Percentiles rank a stretch among this genome's conserved stretches.
These are phyloP conservation scores for Polytrichum commune DNA, from an alignment of 225 moss, liverwort and hornwort species.

Conservation along the genomic window DNA sequence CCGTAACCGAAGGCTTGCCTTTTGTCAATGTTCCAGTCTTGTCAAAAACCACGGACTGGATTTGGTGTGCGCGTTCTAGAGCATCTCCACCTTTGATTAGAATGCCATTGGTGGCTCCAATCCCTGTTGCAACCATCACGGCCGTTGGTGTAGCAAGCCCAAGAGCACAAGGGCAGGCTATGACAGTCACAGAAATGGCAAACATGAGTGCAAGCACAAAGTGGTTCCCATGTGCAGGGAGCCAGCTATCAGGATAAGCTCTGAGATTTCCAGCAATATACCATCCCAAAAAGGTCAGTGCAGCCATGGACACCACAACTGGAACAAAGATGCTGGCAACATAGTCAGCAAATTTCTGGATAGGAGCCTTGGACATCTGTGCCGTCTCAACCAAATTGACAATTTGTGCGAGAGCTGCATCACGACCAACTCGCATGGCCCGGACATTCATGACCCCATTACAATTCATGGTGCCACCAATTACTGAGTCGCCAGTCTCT, in stretches of 20 bases:
- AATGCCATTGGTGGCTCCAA: constrained; percentile 52
- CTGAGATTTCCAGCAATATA: constrained; percentile 58
- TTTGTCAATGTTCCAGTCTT: constrained; percentile 70
- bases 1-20: constrained; percentile 51
- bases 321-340: constrained; percentile 83
- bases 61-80: constrained; percentile 44
- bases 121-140: constrained; percentile 63
- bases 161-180: constrained; percentile 61
- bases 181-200: constrained; percentile 69
- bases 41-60: constrained; percentile 61
- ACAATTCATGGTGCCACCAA: constrained; percentile 86
- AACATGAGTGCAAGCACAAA: constrained; percentile 91
- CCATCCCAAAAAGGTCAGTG: constrained; percentile 70
- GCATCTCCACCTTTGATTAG: constrained; percentile 62
- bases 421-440: constrained; percentile 81
- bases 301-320: constrained; percentile 74
- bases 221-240: constrained; percentile 58
- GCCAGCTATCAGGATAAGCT: constrained; percentile 74
- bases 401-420: constrained; percentile 86
- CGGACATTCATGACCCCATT: constrained; percentile 83
- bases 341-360: constrained; percentile 91
- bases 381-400: constrained; percentile 93
- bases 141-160: constrained; percentile 67
- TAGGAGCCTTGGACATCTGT: constrained; percentile 96
- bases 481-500: constrained; percentile 61